phyloP scores from a whole-genome alignment of 306 rosid species.

The Mucuna pruriens region DNA sequence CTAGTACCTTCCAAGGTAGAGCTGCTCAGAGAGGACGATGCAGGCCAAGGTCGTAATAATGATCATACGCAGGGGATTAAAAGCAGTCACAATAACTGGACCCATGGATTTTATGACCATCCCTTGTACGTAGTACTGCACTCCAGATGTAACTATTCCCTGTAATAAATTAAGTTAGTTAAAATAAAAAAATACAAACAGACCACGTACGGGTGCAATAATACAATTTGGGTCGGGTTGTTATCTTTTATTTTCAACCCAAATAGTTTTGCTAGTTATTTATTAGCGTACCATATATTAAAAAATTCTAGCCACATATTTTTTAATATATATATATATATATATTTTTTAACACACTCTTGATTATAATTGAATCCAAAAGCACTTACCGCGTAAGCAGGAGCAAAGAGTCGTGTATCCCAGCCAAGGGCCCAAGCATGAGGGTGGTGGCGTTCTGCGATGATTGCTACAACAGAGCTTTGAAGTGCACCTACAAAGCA shows the following conservation, averaged over 20 bases:
- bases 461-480: conserved; percentile 53
- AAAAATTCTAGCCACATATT: no score
- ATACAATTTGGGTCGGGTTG: neutral
- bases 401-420: conserved; percentile 66
- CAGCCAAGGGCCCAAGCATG: conserved; percentile 67
- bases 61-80: conserved; percentile 82
- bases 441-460: conserved; percentile 53
- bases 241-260: neutral
- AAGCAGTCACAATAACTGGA: conserved; percentile 83
- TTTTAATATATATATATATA: no score
- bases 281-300: neutral
- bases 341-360: no score
- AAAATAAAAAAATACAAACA: neutral
- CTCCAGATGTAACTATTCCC: conserved; percentile 76
- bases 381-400: conserved; percentile 62
- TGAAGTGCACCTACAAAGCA: conserved; percentile 77
- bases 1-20: conserved; percentile 76
- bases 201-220: neutral
- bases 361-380: neutral
- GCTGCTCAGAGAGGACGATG: conserved; percentile 63
- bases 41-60: conserved; percentile 58
- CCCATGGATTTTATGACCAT: conserved; percentile 68
- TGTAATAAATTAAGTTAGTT: neutral
- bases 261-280: neutral
- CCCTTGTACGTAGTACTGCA: conserved; percentile 77